Conservation (phyloP, 1,284 basidiomycete genomes). For the Malassezia dermatis region DNA sequence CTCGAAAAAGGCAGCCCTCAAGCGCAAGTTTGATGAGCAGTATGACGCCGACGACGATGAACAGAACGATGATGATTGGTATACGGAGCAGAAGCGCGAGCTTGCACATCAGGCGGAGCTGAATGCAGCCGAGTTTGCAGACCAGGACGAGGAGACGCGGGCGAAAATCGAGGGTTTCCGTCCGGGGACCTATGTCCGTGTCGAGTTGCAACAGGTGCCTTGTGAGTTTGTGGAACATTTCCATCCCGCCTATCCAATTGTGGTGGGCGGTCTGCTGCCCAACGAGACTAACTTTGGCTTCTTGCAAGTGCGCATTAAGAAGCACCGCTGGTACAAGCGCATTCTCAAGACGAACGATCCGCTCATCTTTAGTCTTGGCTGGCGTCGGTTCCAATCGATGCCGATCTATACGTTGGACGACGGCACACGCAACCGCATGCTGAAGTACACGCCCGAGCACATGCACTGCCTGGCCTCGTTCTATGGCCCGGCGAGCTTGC, state of each 20-base stretch:
- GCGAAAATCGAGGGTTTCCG: slow-evolving; percentile 78
- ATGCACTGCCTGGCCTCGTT: slow-evolving; percentile 98
- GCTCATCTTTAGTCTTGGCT: slow-evolving; percentile 85
- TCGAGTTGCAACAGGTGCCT: slow-evolving; percentile 74
- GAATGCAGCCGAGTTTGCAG: slow-evolving; percentile 76
- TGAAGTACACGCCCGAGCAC: slow-evolving; percentile 98
- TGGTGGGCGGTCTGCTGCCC: slow-evolving; percentile 82
- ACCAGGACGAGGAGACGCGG: slow-evolving; percentile 66
- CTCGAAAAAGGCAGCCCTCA: slow-evolving; percentile 79
- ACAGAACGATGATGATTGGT: slow-evolving; percentile 36
- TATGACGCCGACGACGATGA: slow-evolving; percentile 73
- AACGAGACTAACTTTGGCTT: slow-evolving; percentile 82
- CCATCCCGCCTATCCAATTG: slow-evolving; percentile 76
- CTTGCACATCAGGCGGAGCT: slow-evolving; percentile 73
- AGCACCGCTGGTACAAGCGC: slow-evolving; percentile 83
- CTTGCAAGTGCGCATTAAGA: slow-evolving; percentile 87
- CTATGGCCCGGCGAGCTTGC: slow-evolving; percentile 41
- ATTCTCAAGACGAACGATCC: slow-evolving; percentile 97
- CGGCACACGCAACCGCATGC: slow-evolving; percentile 72
- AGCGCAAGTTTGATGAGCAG: slow-evolving; percentile 90
- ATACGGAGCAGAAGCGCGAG: slow-evolving; percentile 69
- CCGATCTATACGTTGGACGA: slow-evolving; percentile 96
- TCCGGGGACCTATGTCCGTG: slow-evolving; percentile 84
- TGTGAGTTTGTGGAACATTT: slow-evolving; percentile 89
- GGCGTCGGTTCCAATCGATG: slow-evolving; percentile 87